A percentile compares a stretch with the other conserved stretches of the same genome.
Conservation (phyloP, 1,284 basidiomycete genomes). For the Puccinia triticina region DNA sequence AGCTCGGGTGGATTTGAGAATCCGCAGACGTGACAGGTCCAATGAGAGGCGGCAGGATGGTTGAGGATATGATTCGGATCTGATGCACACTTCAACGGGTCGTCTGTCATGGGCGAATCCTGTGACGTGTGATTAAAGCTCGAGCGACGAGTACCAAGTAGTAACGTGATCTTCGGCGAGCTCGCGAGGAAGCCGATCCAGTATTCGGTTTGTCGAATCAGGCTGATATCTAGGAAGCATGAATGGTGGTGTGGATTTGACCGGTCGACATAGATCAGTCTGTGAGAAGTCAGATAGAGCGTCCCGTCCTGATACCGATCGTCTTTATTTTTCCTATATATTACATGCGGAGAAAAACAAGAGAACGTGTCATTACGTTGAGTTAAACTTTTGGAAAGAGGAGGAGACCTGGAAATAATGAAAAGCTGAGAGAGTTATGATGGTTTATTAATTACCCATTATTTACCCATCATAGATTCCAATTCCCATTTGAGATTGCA, state of each 20-base stretch:
- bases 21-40: constrained; percentile 53
- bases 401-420: constrained; percentile 18
- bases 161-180: constrained; percentile 82
- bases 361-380: not conserved
- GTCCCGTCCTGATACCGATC: constrained; percentile 72
- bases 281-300: constrained; percentile 78
- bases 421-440: constrained; percentile 53
- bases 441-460: constrained; percentile 24
- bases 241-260: constrained; percentile 64
- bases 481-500: constrained; percentile 73
- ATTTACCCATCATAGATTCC: constrained; percentile 84
- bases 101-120: constrained; percentile 40
- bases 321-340: constrained; percentile 75
- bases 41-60: constrained; percentile 38
- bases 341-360: not conserved
- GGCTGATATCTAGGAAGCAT: constrained; percentile 66
- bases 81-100: constrained; percentile 11
- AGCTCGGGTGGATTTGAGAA: constrained; percentile 33
- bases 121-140: constrained; percentile 56
- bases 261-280: constrained; percentile 78
- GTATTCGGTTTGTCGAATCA: constrained; percentile 78
- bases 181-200: constrained; percentile 91
- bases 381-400: constrained; percentile 24
- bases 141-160: constrained; percentile 62
- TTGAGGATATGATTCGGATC: constrained; percentile 52